These are phyloP conservation scores for Leccinum uliginosum DNA, from an alignment of 768 basidiomycete genomes.

Conservation along the genomic window DNA sequence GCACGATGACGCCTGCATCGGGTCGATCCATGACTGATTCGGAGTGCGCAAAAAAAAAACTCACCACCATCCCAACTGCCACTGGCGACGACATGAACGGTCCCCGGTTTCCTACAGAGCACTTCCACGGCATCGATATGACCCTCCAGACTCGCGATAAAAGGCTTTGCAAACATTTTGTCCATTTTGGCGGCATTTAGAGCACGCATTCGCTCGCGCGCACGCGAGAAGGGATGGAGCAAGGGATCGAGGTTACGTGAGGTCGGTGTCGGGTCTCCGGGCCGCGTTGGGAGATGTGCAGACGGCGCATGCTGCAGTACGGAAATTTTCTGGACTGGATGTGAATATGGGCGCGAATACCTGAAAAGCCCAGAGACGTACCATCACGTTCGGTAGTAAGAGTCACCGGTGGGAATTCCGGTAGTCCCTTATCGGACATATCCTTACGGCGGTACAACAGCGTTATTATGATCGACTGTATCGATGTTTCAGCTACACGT, in stretches of 20 bases:
- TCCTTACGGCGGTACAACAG: neutral
- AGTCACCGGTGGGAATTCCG: slow-evolving; percentile 8
- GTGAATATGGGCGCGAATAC: slow-evolving; percentile 1
- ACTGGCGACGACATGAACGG: slow-evolving; percentile 77
- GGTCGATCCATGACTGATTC: neutral
- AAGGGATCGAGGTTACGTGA: slow-evolving; percentile 91
- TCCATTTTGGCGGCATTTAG: slow-evolving; percentile 97
- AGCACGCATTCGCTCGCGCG: slow-evolving; percentile 90
- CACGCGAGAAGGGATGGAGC: slow-evolving; percentile 92
- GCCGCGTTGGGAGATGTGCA: slow-evolving; percentile 65
- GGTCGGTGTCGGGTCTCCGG: slow-evolving; percentile 81
- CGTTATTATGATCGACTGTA: neutral
- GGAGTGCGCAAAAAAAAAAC: slow-evolving; percentile 24
- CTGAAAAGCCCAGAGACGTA: slow-evolving; percentile 1
- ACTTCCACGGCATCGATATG: slow-evolving; percentile 94
- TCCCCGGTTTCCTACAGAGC: slow-evolving; percentile 65
- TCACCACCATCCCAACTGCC: slow-evolving; percentile 95
- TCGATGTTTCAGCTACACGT: slow-evolving; percentile 1
- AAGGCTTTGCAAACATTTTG: slow-evolving; percentile 96
- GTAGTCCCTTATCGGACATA: neutral
- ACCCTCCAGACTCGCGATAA: slow-evolving; percentile 84
- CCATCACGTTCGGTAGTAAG: slow-evolving; percentile 11
- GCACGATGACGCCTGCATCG: slow-evolving; percentile 72
- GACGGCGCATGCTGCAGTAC: slow-evolving; percentile 82
- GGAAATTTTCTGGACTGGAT: slow-evolving; percentile 64